phyloP scores from a whole-genome alignment of 1,284 basidiomycete genomes.

The Cryptococcus deneoformans region DNA sequence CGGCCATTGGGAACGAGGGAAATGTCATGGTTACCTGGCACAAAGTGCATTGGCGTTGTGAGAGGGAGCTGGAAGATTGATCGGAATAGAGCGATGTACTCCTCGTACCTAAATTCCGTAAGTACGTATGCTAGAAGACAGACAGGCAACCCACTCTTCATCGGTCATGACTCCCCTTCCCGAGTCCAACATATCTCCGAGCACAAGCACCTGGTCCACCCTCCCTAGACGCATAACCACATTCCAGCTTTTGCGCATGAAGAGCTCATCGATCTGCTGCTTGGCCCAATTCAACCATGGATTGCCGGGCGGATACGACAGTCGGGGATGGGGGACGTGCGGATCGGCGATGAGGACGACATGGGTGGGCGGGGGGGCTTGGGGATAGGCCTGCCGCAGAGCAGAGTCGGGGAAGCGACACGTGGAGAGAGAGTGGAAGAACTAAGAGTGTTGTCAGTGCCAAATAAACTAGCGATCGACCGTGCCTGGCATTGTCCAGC shows the following conservation, averaged over 20 bases:
- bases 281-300: conserved; percentile 50
- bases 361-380: conserved; percentile 53
- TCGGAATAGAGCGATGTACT: conserved; percentile 61
- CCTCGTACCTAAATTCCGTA: conserved; percentile 56
- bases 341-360: conserved; percentile 73
- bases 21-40: conserved; percentile 86
- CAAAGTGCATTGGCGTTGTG: conserved; percentile 57
- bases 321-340: conserved; percentile 62
- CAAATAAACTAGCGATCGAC: no score
- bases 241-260: conserved; percentile 72
- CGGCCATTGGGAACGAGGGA: conserved; percentile 61
- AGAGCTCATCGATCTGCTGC: conserved; percentile 62
- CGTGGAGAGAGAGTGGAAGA: conserved; percentile 46
- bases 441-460: conserved; percentile 15
- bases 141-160: conserved; percentile 3
- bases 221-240: conserved; percentile 57
- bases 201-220: conserved; percentile 71
- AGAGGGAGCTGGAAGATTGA: conserved; percentile 58
- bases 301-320: conserved; percentile 48
- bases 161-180: conserved; percentile 60
- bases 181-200: conserved; percentile 74
- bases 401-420: conserved; percentile 47
- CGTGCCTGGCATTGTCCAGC: no score
- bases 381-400: conserved; percentile 21
- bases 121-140: background rate